These are phyloP conservation scores for Aspergillus awamori DNA, from an alignment of 2,329 filamentous ascomycete species.

Conservation along the genomic window DNA sequence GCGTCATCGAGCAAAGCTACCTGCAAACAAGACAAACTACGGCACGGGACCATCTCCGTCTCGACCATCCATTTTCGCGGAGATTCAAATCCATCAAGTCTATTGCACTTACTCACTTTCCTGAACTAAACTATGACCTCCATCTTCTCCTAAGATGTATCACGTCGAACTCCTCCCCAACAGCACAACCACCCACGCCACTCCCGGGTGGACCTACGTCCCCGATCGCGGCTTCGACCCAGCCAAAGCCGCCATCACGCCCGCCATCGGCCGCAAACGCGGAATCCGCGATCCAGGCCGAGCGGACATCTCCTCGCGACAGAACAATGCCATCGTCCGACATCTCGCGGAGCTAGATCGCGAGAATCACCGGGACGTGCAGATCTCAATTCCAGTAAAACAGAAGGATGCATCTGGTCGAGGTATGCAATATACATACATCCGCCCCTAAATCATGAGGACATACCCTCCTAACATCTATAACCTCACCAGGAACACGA, in stretches of 20 bases:
- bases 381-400: slow-evolving; percentile 69
- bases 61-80: background rate
- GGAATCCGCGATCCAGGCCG: slow-evolving; percentile 62
- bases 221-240: slow-evolving; percentile 69
- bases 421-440: slow-evolving; percentile 30
- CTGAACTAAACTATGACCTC: background rate
- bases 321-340: slow-evolving; percentile 78
- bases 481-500: slow-evolving; percentile 30
- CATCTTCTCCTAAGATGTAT: slow-evolving; percentile 52
- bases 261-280: slow-evolving; percentile 66
- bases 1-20: background rate
- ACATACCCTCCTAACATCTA: background rate
- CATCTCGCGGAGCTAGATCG: slow-evolving; percentile 81
- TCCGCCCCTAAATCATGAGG: background rate
- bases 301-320: slow-evolving; percentile 75
- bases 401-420: slow-evolving; percentile 47
- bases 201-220: slow-evolving; percentile 92
- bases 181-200: slow-evolving; percentile 66
- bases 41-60: background rate
- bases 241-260: slow-evolving; percentile 58
- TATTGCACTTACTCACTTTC: too few relatives aligned
- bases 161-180: slow-evolving; percentile 79
- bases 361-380: slow-evolving; percentile 73
- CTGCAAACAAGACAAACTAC: slow-evolving; percentile 27
- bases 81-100: background rate